Conservation (phyloP, 2,329 filamentous ascomycete species). For the Alternaria brassicicola region DNA sequence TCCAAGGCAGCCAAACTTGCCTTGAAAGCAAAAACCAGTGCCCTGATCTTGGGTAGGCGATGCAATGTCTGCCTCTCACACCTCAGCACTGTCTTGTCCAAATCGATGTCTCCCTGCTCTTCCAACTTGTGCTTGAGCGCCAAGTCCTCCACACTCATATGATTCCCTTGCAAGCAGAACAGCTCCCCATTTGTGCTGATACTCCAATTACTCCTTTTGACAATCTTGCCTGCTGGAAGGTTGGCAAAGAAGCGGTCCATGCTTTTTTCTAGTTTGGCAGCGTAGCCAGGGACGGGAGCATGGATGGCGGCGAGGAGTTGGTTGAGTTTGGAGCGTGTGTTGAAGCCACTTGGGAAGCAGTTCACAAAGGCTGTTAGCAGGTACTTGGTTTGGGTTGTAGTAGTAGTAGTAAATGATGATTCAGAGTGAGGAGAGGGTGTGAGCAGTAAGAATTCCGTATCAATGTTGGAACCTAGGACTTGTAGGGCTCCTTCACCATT, state of each 20-base stretch:
- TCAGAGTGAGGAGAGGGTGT: conserved; percentile 3
- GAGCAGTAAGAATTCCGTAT: conserved; percentile 66
- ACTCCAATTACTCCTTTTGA: conserved; percentile 63
- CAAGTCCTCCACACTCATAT: conserved; percentile 50
- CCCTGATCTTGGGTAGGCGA: conserved; percentile 60
- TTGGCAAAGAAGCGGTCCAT: conserved; percentile 68
- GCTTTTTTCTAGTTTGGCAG: conserved; percentile 60
- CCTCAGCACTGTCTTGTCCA: conserved; percentile 56
- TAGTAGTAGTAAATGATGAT: not conserved
- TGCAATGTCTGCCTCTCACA: conserved; percentile 68
- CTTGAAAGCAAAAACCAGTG: conserved; percentile 66
- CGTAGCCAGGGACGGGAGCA: conserved; percentile 63
- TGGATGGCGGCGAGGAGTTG: conserved; percentile 63
- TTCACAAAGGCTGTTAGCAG: conserved; percentile 62
- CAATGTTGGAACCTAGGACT: conserved; percentile 59
- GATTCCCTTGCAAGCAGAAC: conserved; percentile 52
- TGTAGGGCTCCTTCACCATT: conserved; percentile 52
- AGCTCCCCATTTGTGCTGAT: conserved; percentile 52
- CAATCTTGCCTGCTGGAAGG: conserved; percentile 60
- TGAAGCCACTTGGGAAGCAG: conserved; percentile 65
- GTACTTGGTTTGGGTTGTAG: conserved; percentile 55
- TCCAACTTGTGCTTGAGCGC: conserved; percentile 29
- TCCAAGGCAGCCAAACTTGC: not conserved
- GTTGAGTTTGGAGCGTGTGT: conserved; percentile 61
- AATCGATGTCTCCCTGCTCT: conserved; percentile 41